phyloP scores from a whole-genome alignment of 1,284 basidiomycete genomes.

The Schizophyllum commune region DNA sequence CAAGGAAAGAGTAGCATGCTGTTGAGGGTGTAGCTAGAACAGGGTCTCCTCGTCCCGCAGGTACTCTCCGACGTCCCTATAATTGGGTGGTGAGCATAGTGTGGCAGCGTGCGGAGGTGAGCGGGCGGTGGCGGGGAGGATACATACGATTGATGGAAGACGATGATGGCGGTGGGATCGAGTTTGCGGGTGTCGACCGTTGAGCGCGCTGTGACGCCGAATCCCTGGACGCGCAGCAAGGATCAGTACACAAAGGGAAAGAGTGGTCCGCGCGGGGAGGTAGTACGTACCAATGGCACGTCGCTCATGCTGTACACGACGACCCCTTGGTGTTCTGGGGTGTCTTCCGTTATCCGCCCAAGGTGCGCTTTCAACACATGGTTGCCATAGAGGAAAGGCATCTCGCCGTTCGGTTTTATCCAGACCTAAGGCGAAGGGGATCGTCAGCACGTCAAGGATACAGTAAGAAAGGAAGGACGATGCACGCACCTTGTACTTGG shows the following conservation, averaged over 20 bases:
- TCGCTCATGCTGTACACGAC: constrained; percentile 96
- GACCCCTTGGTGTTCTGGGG: constrained; percentile 97
- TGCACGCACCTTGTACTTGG: constrained; percentile 85
- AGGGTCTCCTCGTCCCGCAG: constrained; percentile 74
- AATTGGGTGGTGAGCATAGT: constrained; percentile 1
- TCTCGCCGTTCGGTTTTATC: constrained; percentile 99
- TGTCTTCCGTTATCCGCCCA: constrained; percentile 98
- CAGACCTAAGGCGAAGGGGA: constrained; percentile 60
- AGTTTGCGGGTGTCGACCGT: constrained; percentile 96
- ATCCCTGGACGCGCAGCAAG: constrained; percentile 54
- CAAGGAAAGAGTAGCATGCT: constrained; percentile 2
- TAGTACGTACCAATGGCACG: constrained; percentile 68
- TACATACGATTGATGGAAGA: constrained; percentile 95
- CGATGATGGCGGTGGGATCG: constrained; percentile 97
- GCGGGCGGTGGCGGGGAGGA: not conserved
- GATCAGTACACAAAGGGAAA: constrained; percentile 4
- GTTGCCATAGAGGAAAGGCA: constrained; percentile 98
- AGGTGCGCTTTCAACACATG: constrained; percentile 98
- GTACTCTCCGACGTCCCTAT: constrained; percentile 92
- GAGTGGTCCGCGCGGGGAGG: constrained; percentile 3
- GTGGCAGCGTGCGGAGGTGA: constrained; percentile 1
- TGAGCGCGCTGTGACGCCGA: constrained; percentile 94
- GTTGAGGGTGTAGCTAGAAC: not conserved
- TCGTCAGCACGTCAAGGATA: not conserved
- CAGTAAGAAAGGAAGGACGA: not conserved